Conservation (phyloP, 495 filamentous ascomycete genomes). For the Trichoderma orchidacearum region DNA sequence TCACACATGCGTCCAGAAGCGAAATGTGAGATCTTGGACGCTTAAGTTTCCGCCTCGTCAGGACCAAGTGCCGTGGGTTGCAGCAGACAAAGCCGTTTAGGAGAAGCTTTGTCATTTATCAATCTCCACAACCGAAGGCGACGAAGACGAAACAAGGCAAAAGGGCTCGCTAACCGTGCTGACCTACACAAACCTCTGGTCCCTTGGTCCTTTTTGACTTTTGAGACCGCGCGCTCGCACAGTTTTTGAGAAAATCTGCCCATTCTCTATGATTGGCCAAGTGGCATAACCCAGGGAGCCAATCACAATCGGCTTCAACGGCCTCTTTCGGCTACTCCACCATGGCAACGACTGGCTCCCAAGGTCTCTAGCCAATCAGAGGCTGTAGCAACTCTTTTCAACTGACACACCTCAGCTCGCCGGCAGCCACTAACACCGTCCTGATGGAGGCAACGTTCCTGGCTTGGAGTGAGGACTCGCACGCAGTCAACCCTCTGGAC, state of each 20-base stretch:
- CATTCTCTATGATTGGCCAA: not conserved
- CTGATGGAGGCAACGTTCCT: not conserved
- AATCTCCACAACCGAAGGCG: not conserved
- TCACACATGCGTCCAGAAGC: too few species aligned
- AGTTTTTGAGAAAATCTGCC: not conserved
- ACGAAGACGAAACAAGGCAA: not conserved
- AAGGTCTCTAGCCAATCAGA: not conserved
- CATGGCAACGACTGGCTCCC: not conserved
- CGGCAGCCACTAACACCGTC: not conserved
- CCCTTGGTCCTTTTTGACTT: not conserved
- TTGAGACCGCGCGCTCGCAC: not conserved
- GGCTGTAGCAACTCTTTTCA: not conserved
- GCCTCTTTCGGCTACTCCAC: not conserved
- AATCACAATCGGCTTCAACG: not conserved
- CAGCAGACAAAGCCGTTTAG: not conserved
- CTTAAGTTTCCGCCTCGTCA: too few species aligned
- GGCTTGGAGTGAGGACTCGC: not conserved
- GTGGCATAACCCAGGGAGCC: not conserved
- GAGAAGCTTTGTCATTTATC: conserved; percentile 1
- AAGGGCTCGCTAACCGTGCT: not conserved
- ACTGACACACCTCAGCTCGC: not conserved
- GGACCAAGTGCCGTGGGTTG: not conserved
- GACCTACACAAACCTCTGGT: not conserved
- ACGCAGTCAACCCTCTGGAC: not conserved
- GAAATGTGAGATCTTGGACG: too few species aligned